These are phyloP conservation scores for Solanum commersonii DNA, from an alignment of 257 asterid species.

Conservation along the genomic window DNA sequence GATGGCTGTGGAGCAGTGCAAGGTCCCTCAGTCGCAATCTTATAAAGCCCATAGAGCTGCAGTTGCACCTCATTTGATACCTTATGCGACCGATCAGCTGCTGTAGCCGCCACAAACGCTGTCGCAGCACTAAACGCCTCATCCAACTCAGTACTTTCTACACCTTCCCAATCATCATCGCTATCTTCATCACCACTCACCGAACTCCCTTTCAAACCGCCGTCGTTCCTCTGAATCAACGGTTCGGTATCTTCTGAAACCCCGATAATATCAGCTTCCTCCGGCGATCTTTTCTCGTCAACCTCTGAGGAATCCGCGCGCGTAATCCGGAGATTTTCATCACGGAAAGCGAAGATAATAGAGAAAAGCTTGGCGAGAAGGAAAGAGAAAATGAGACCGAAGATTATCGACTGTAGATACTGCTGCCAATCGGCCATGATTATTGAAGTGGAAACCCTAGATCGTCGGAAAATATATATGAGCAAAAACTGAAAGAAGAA, in stretches of 20 bases:
- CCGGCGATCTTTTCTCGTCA: slow-evolving; percentile 6
- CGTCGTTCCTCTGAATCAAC: slow-evolving; percentile 22
- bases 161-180: slow-evolving; percentile 99
- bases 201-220: not conserved
- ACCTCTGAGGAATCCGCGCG: slow-evolving; percentile 39
- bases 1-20: slow-evolving; percentile 82
- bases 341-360: slow-evolving; percentile 80
- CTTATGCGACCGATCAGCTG: slow-evolving; percentile 60
- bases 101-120: slow-evolving; percentile 88
- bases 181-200: slow-evolving; percentile 7
- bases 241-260: slow-evolving; percentile 36
- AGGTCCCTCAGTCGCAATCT: slow-evolving; percentile 98
- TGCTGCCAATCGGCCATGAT: slow-evolving; percentile 72
- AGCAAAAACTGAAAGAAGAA: not conserved
- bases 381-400: slow-evolving; percentile 76
- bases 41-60: slow-evolving; percentile 81
- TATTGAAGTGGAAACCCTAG: not conserved
- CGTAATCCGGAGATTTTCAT: slow-evolving; percentile 71
- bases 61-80: slow-evolving; percentile 82
- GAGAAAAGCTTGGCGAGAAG: slow-evolving; percentile 88
- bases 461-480: not conserved
- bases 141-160: slow-evolving; percentile 94
- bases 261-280: slow-evolving; percentile 2
- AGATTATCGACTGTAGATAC: slow-evolving; percentile 45
- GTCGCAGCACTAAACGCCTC: slow-evolving; percentile 95